These are phyloP conservation scores for Corymbia maculata DNA, from an alignment of 345 rosid species.

Conservation along the genomic window DNA sequence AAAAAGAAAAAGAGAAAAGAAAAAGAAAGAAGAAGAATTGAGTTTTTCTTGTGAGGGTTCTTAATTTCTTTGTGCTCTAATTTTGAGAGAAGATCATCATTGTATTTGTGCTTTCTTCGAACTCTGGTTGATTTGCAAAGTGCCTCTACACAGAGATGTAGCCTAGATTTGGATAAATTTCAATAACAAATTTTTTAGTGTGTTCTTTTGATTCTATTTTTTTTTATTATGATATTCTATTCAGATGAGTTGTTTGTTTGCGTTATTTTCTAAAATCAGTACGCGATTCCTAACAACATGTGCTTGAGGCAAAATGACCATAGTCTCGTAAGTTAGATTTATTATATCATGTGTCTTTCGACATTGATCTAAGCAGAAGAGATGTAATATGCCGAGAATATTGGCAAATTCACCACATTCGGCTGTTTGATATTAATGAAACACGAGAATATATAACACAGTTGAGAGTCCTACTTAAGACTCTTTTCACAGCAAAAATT, in stretches of 20 bases:
- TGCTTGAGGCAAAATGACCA: not conserved
- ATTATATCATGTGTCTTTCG: not conserved
- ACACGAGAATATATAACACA: not conserved
- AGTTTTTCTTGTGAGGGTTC: not conserved
- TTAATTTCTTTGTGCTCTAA: rapidly evolving
- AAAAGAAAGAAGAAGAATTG: not conserved
- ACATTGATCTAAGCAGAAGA: not conserved
- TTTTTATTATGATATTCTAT: not conserved
- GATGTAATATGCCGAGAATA: not conserved
- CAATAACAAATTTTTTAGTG: too few species aligned
- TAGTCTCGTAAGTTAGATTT: rapidly evolving
- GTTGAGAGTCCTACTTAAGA: not conserved
- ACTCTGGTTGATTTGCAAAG: rapidly evolving
- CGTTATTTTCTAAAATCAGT: rapidly evolving
- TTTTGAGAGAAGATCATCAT: not conserved
- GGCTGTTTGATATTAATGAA: not conserved
- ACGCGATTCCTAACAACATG: not conserved
- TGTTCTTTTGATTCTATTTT: not conserved
- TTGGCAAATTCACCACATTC: not conserved
- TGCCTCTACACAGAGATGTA: rapidly evolving
- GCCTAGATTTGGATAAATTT: not conserved
- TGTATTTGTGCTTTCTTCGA: not conserved
- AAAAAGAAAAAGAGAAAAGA: too few species aligned
- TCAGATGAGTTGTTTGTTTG: rapidly evolving
- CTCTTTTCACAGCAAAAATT: not conserved